Base-by-base conservation (phyloP, 2,329 filamentous ascomycete species). In the Scytalidium lignicola region DNA sequence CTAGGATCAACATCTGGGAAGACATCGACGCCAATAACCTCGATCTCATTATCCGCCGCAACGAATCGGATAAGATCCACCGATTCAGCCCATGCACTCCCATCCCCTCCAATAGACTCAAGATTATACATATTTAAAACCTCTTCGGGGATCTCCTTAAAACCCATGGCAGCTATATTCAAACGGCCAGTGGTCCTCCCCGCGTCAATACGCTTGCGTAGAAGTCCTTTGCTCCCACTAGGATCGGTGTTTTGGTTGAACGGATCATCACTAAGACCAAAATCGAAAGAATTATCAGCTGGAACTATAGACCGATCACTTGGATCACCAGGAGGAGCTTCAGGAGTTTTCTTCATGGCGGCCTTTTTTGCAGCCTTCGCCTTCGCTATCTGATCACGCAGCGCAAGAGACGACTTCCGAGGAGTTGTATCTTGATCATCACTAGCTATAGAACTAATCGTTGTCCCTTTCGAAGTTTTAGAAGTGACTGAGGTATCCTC, bases 61-160 rank as follows among this genome's bases (percentile, higher is more conserved):
- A 93, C 81, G 44, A 97, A 83, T 52, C 86, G 83, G 1, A 85
- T 86, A 42, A 97, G 70, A 62, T 97, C 92, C 10, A 97, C 89
- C 51, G 87, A 86, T 66, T 97, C 92, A 2, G 90, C 90, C 93
- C 93, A 97, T 28, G 85, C 82, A 10, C 83, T 79, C 29, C 78
- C 81, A 19, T 78, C 72, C 12, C 73, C 74, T 32, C 85, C 80
- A 48, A 83, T 76, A 1, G 79, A 76, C 47, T 90, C 83, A 17
- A 88, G 74, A 58, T 90, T 87, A 65, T 96, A 97, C 91, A 97
- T 97, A 48, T 83, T 82, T 69, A 95, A 72, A 0, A 97, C 87
- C 62, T 95, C 88, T 1, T 79, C 68, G 0, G 93, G 93, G 3
- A 99, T 86, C 50, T 86, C 77, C 52, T 83, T 86, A 37, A 99